A percentile compares a stretch with the other conserved stretches of the same genome.
Conservation (phyloP, 2,329 filamentous ascomycete genomes). For the Drechslerella coelobrocha region DNA sequence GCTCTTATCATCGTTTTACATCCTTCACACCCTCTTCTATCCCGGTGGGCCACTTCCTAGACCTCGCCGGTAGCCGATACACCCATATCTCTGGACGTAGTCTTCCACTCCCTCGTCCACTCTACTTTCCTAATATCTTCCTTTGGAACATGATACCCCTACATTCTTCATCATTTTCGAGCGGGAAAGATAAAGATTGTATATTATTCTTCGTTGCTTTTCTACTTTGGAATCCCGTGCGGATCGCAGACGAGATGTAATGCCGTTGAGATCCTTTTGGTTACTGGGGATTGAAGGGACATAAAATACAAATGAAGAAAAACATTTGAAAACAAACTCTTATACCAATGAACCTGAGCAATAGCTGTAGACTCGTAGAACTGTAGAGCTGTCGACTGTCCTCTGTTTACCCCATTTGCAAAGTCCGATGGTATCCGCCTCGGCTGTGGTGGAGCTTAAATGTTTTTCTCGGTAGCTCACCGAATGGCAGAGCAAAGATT, state of each 20-base stretch:
- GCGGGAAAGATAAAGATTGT: constrained; percentile 2
- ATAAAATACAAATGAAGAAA: constrained; percentile 5
- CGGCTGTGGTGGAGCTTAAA: constrained; percentile 19
- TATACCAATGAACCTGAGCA: neutral
- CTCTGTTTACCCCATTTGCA: neutral
- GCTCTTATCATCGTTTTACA: neutral
- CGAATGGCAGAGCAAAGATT: constrained; percentile 40
- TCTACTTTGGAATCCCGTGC: neutral
- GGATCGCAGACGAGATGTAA: neutral
- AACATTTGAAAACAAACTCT: neutral
- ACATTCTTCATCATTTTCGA: neutral
- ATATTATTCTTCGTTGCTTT: constrained; percentile 3
- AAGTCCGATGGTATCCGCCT: constrained; percentile 4
- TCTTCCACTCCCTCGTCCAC: constrained; percentile 35
- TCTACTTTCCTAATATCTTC: constrained; percentile 10
- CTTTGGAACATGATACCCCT: neutral
- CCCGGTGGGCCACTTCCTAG: neutral
- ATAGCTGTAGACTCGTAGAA: neutral
- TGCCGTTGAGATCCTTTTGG: neutral
- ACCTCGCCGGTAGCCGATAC: neutral
- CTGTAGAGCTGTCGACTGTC: too few species aligned
- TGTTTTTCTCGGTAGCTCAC: constrained; percentile 34
- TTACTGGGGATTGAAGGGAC: neutral
- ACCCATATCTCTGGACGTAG: constrained; percentile 29
- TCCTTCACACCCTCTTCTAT: neutral